Percentiles rank a stretch among this genome's conserved stretches.
Conservation (phyloP, 768 basidiomycete genomes). For the Favolaschia claudopus region DNA sequence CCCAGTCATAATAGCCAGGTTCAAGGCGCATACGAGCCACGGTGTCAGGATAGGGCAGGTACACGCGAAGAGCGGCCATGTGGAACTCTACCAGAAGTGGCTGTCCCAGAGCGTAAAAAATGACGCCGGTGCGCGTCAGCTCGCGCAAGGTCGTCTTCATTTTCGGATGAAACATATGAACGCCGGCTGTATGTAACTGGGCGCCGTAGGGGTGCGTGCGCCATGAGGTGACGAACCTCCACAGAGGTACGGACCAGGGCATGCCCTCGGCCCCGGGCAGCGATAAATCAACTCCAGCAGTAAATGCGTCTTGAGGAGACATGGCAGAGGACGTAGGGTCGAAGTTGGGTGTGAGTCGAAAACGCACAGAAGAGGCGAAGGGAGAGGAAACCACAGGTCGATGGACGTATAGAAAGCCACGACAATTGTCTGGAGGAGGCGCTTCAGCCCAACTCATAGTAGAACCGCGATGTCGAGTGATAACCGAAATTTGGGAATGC, state of each 20-base stretch:
- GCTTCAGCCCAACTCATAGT: not conserved
- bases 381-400: not conserved
- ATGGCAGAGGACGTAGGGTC: not conserved
- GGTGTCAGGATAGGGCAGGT: not conserved
- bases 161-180: not conserved
- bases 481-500: too few species aligned
- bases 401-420: conserved; percentile 31
- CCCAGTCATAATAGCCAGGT: conserved; percentile 2
- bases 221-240: not conserved
- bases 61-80: not conserved
- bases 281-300: conserved; percentile 23
- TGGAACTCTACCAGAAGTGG: conserved; percentile 15
- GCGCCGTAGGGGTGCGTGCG: not conserved
- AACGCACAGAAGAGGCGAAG: conserved; percentile 24
- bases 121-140: too few species aligned
- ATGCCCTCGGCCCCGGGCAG: not conserved
- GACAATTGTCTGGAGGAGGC: not conserved
- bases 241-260: conserved; percentile 21
- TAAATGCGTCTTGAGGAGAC: conserved; percentile 15
- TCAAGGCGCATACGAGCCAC: not conserved
- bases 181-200: not conserved
- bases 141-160: too few species aligned
- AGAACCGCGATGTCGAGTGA: too few species aligned
- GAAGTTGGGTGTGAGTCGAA: conserved; percentile 23
- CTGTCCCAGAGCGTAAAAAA: conserved; percentile 13